These are phyloP conservation scores for Aspergillus quadrilineatus DNA, from an alignment of 2,329 filamentous ascomycete genomes.

Conservation along the genomic window DNA sequence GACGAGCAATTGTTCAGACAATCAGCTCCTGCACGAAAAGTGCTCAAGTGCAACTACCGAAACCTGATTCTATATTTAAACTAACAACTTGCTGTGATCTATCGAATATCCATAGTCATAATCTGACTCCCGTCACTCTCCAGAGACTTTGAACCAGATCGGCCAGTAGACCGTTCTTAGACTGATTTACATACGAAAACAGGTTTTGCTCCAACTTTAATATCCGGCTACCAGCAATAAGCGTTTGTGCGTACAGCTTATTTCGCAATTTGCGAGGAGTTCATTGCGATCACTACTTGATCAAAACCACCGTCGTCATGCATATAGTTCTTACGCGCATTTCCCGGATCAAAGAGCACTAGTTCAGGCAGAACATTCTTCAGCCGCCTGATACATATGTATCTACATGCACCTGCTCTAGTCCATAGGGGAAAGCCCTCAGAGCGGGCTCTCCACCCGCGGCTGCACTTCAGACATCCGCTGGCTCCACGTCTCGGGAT, in stretches of 20 bases:
- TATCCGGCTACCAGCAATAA: too few relatives aligned
- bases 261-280: background rate
- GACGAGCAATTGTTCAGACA: too few relatives aligned
- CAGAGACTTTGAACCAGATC: background rate
- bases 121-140: background rate
- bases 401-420: conserved; percentile 9
- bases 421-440: background rate
- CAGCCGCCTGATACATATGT: conserved; percentile 6
- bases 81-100: background rate
- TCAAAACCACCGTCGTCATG: background rate
- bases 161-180: too few relatives aligned
- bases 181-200: too few relatives aligned
- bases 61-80: background rate
- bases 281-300: background rate
- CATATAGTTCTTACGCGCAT: background rate
- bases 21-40: too few relatives aligned
- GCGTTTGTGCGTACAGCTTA: too few relatives aligned
- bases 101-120: background rate
- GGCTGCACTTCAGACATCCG: conserved; percentile 9
- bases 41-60: too few relatives aligned
- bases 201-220: too few relatives aligned
- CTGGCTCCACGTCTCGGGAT: background rate
- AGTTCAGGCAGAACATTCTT: conserved; percentile 9
- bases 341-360: background rate
- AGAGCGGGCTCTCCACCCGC: background rate